Conservation (phyloP, 495 filamentous ascomycete species). For the Margaritispora aquatica region DNA sequence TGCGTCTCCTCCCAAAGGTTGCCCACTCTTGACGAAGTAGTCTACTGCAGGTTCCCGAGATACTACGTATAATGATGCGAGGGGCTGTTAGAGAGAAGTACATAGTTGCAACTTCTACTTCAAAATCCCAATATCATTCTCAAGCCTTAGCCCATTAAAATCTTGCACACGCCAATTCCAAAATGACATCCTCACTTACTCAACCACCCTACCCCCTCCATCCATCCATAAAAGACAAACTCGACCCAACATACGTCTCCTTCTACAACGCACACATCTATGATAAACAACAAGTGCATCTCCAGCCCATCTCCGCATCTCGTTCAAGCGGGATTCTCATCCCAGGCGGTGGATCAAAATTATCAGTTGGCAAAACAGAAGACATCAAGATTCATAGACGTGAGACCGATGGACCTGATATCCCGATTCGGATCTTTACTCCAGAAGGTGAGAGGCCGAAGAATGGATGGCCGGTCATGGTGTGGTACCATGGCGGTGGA, state of each 20-base stretch:
- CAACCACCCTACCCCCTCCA: slow-evolving; percentile 52
- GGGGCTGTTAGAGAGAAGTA: no score
- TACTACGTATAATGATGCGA: no score
- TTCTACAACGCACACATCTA: slow-evolving; percentile 51
- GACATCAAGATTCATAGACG: slow-evolving; percentile 40
- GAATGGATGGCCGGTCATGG: slow-evolving; percentile 47
- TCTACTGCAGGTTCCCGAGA: no score
- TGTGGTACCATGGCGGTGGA: slow-evolving; percentile 54
- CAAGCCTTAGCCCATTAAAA: neutral
- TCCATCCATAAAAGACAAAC: slow-evolving; percentile 35
- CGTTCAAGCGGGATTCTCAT: slow-evolving; percentile 45
- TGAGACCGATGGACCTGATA: slow-evolving; percentile 41
- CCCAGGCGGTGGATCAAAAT: slow-evolving; percentile 45
- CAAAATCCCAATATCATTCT: neutral
- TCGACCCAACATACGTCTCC: slow-evolving; percentile 45
- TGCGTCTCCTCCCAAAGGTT: no score
- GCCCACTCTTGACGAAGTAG: no score
- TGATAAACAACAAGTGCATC: slow-evolving; percentile 34
- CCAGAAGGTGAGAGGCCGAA: slow-evolving; percentile 36
- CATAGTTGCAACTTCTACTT: no score
- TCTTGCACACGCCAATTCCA: no score
- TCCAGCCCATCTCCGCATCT: slow-evolving; percentile 47
- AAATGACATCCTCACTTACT: slow-evolving; percentile 14
- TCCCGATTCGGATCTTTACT: slow-evolving; percentile 42
- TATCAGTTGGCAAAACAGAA: slow-evolving; percentile 42